Conservation (phyloP, 345 rosid genomes). For the Lepidium didymum region DNA sequence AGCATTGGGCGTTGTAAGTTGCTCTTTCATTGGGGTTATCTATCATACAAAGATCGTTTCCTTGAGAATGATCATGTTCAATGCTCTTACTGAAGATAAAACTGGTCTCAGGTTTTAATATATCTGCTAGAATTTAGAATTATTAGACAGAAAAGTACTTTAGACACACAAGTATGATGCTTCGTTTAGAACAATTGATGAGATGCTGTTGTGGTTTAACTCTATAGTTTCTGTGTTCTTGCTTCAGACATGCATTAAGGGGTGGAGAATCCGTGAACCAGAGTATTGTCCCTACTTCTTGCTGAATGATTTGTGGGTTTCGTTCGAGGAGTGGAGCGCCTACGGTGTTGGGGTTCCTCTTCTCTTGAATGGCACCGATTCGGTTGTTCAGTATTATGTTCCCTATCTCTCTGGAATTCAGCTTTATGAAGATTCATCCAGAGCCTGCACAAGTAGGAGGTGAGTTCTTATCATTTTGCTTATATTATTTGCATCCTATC, state of each 20-base stretch:
- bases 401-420: constrained; percentile 93
- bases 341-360: constrained; percentile 82
- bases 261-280: constrained; percentile 40
- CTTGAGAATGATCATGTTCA: not conserved
- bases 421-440: constrained; percentile 44
- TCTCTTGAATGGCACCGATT: constrained; percentile 50
- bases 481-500: not conserved
- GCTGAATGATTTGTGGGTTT: constrained; percentile 76
- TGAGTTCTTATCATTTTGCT: constrained; percentile 6
- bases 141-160: not conserved
- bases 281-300: constrained; percentile 51
- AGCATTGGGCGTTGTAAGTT: not conserved
- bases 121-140: not conserved
- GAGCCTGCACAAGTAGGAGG: constrained; percentile 10
- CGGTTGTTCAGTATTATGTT: constrained; percentile 77
- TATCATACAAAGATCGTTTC: not conserved
- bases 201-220: not conserved
- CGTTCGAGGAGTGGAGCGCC: constrained; percentile 82
- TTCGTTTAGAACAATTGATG: not conserved
- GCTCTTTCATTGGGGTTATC: not conserved
- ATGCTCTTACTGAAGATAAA: not conserved
- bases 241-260: constrained; percentile 37
- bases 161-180: not conserved
- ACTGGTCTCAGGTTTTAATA: not conserved
- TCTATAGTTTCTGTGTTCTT: not conserved